Evolutionary conservation across 1,139 yeast genomes (phyloP), one percentile per base, ranked within the genome.

Genomic region (Komagataea norvegica): DNA sequence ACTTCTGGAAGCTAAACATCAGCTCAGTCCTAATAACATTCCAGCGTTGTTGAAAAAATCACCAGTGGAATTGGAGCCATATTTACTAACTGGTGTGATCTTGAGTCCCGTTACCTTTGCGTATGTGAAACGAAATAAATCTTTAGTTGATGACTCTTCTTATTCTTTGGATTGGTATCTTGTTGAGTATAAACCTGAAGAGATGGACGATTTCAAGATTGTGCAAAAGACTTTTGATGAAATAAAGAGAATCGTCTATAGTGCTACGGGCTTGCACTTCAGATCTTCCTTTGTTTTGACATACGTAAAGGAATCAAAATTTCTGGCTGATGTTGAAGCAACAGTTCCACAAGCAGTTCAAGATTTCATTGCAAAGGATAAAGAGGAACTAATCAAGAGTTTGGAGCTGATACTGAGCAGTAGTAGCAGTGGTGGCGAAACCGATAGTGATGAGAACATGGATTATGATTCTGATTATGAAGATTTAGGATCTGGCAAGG

Each of bases 71-170:
- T 31, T 54, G 11, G 66, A 62, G 24, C 64, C 67, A 6, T 62
- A 61, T 52, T 35, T 61, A 6, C 43, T 65, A 3, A 50, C 53
- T 8, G 60, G 60, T 23, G 55, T 60, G 3, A 50, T 64, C 2
- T 25, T 62, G 7, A 55, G 48, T 29, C 52, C 57, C 9, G 36
- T 42, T 4, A 52, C 51, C 14, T 63, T 57, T 40, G 60, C 51
- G 21, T 61, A 48, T 34, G 40, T 51, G 24, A 39, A 25, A 25
- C 42, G 34, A 16, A 6, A 23, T 10, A 27, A 17, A 24, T 20
- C 34, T 4, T 21, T 36, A 14, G 17, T 36, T 9, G 25, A 30
- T 21, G 41, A 43, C n/a, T n/a, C n/a, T 13, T 14, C 31, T 8
- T 13, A 25, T 11, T 14, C 21, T 6, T 17, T 26, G 8, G 33